A percentile compares a stretch with the other conserved stretches of the same genome.
Evolutionary conservation across 345 rosid species (phyloP).

Genomic region (Theobroma cacao): DNA sequence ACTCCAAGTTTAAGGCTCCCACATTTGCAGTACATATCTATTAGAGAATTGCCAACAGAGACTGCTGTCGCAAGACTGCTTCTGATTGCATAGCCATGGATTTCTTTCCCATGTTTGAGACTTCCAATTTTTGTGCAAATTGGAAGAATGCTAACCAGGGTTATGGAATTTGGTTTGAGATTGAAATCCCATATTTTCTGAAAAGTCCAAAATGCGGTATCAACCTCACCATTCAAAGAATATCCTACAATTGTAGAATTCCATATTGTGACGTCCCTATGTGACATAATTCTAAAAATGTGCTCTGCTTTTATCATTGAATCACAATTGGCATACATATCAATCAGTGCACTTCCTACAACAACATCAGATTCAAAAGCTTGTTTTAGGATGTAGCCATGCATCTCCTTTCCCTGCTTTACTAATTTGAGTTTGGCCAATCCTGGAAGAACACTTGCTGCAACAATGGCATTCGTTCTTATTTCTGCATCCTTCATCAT

Average conservation of each 20-base stretch:
- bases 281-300: conserved; percentile 29
- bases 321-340: conserved; percentile 53
- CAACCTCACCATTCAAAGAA: conserved; percentile 33
- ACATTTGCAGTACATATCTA: conserved; percentile 54
- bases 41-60: conserved; percentile 44
- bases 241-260: conserved; percentile 54
- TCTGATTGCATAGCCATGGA: conserved; percentile 50
- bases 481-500: conserved; percentile 37
- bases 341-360: conserved; percentile 45
- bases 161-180: conserved; percentile 38
- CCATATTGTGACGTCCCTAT: conserved; percentile 41
- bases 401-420: conserved; percentile 54
- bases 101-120: conserved; percentile 44
- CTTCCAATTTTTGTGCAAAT: conserved; percentile 40
- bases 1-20: conserved; percentile 41
- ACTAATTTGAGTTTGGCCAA: conserved; percentile 42
- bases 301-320: conserved; percentile 38
- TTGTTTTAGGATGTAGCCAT: conserved; percentile 38
- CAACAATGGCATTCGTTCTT: conserved; percentile 38
- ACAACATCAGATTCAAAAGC: conserved; percentile 43
- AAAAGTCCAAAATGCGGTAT: conserved; percentile 33
- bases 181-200: conserved; percentile 31
- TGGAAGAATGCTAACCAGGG: conserved; percentile 45
- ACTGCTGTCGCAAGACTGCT: conserved; percentile 25
- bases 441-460: conserved; percentile 45